Percentiles rank a stretch among this genome's conserved stretches.
These are phyloP conservation scores for Neofusicoccum cordaticola DNA, from an alignment of 2,329 filamentous ascomycete genomes.

Conservation along the genomic window DNA sequence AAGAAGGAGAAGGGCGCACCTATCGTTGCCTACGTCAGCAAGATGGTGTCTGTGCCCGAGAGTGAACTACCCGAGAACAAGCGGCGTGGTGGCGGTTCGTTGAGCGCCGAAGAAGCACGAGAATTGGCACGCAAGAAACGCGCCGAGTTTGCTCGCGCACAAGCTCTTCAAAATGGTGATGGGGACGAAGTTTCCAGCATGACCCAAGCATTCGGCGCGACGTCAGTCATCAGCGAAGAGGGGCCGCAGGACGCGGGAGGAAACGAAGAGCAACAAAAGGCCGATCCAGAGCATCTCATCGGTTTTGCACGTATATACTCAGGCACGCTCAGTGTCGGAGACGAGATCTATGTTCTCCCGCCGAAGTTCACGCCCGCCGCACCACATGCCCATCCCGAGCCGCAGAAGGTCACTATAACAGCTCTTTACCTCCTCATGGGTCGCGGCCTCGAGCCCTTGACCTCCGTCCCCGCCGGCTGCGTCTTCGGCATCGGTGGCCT, in stretches of 20 bases:
- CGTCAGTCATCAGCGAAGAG: slow-evolving; percentile 55
- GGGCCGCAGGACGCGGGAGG: slow-evolving; percentile 43
- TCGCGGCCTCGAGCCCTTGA: slow-evolving; percentile 75
- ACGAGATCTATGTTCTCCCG: slow-evolving; percentile 84
- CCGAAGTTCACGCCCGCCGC: slow-evolving; percentile 88
- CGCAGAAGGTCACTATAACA: slow-evolving; percentile 78
- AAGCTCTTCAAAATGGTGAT: slow-evolving; percentile 58
- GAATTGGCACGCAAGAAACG: slow-evolving; percentile 85
- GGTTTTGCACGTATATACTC: slow-evolving; percentile 95
- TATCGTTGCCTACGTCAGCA: slow-evolving; percentile 92
- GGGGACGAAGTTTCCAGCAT: slow-evolving; percentile 44
- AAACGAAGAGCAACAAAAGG: slow-evolving; percentile 37
- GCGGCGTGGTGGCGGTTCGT: slow-evolving; percentile 59
- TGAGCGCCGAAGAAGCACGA: slow-evolving; percentile 85
- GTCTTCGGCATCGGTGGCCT: slow-evolving; percentile 94
- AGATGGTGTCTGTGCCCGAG: slow-evolving; percentile 94
- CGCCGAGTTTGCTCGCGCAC: slow-evolving; percentile 79
- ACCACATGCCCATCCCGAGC: slow-evolving; percentile 68
- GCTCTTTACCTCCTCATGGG: slow-evolving; percentile 97
- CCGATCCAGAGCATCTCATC: slow-evolving; percentile 82
- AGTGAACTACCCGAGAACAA: slow-evolving; percentile 89
- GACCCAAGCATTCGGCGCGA: slow-evolving; percentile 58
- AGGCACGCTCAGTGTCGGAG: slow-evolving; percentile 82
- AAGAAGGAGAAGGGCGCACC: slow-evolving; percentile 68
- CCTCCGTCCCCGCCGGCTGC: slow-evolving; percentile 84